Evolutionary conservation across 352 stramenopile species (phyloP).

Genomic region (Pythium phragmitis): DNA sequence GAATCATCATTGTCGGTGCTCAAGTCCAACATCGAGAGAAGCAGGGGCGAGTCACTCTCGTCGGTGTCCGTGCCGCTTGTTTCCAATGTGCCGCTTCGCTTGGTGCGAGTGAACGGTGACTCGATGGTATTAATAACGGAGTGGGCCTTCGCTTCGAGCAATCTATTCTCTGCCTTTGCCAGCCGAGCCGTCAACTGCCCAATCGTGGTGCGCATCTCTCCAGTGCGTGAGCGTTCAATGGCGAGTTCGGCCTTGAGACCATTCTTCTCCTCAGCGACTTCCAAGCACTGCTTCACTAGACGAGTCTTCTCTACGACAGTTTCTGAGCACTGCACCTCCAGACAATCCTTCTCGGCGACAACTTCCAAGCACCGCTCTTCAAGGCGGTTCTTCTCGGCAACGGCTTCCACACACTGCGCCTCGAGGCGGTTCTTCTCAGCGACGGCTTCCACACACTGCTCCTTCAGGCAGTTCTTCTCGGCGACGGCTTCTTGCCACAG

Average conservation of each 20-base stretch:
- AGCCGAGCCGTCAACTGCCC: neutral
- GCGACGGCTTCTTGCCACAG: neutral
- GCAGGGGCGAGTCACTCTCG: neutral
- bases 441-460: neutral
- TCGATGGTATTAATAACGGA: neutral
- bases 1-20: neutral
- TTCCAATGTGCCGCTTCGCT: conserved; percentile 14
- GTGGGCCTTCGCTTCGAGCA: neutral
- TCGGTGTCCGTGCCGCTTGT: conserved; percentile 10
- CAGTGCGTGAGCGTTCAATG: neutral
- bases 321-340: neutral
- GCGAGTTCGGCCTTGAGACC: neutral
- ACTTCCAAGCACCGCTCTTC: neutral
- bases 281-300: neutral
- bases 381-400: conserved; percentile 2
- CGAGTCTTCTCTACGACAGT: neutral
- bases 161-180: neutral
- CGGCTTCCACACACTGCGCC: neutral
- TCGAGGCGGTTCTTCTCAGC: conserved; percentile 1
- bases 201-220: conserved; percentile 1
- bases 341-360: neutral
- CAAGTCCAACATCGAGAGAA: conserved; percentile 2
- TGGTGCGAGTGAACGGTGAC: conserved; percentile 5
- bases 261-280: neutral
- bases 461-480: neutral